These are phyloP conservation scores for Lasiodiplodia hormozganensis DNA, from an alignment of 2,329 filamentous ascomycete species.

Conservation along the genomic window DNA sequence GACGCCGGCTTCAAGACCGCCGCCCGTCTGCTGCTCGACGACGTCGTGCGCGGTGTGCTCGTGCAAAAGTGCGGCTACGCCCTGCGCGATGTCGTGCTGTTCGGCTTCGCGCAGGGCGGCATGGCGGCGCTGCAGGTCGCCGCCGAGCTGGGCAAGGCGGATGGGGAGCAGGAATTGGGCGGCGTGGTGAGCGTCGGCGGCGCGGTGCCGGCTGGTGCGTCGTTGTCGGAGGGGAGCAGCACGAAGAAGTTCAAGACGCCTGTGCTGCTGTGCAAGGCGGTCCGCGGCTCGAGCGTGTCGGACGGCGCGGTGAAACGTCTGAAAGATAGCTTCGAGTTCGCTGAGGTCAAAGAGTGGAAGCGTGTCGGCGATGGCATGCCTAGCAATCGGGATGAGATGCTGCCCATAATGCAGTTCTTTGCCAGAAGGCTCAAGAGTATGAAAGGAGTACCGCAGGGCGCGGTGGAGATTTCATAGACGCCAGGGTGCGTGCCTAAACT, in stretches of 20 bases:
- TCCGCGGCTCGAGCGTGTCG: slow-evolving; percentile 60
- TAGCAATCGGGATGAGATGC: slow-evolving; percentile 80
- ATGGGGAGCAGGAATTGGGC: slow-evolving; percentile 49
- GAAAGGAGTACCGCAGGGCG: slow-evolving; percentile 17
- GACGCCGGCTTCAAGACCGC: slow-evolving; percentile 60
- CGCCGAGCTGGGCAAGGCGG: slow-evolving; percentile 37
- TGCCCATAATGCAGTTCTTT: slow-evolving; percentile 87
- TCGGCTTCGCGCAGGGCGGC: slow-evolving; percentile 65
- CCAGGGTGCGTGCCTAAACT: neutral
- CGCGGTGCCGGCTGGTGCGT: slow-evolving; percentile 54
- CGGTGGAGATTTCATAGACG: slow-evolving; percentile 16
- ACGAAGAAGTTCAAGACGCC: slow-evolving; percentile 66
- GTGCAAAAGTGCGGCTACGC: slow-evolving; percentile 57
- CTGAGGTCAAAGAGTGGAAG: slow-evolving; percentile 49
- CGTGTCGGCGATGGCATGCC: slow-evolving; percentile 79
- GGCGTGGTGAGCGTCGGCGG: slow-evolving; percentile 71
- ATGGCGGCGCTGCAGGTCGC: slow-evolving; percentile 60
- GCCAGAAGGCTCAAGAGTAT: slow-evolving; percentile 64
- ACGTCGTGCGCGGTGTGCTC: slow-evolving; percentile 54
- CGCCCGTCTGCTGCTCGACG: slow-evolving; percentile 49
- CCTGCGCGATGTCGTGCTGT: slow-evolving; percentile 58
- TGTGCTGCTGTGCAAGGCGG: slow-evolving; percentile 67
- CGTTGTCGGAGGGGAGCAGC: slow-evolving; percentile 37
- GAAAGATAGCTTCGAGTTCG: slow-evolving; percentile 66
- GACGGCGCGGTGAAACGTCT: slow-evolving; percentile 69